A percentile compares a stretch with the other conserved stretches of the same genome.
Conservation (phyloP, 1,284 basidiomycete species). For the Phaffia rhodozyma region DNA sequence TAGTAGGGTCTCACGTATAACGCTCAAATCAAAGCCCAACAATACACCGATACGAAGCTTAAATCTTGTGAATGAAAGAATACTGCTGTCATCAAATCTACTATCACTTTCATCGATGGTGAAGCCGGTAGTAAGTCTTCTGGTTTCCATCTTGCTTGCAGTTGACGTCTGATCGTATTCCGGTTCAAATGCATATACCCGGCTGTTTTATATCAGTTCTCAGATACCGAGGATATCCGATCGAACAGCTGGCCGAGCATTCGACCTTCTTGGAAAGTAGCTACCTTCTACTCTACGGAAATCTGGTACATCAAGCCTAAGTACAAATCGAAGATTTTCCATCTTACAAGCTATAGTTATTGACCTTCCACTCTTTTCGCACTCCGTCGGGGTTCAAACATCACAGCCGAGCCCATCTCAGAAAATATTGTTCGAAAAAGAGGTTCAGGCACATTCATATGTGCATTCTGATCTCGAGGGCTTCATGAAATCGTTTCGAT, state of each 20-base stretch:
- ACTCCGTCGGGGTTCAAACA: no score
- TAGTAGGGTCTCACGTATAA: neutral
- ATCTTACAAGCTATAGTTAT: no score
- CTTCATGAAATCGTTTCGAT: slow-evolving; percentile 68
- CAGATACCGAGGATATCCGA: slow-evolving; percentile 77
- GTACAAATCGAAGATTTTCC: no score
- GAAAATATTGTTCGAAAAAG: slow-evolving; percentile 45
- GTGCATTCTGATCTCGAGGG: slow-evolving; percentile 65
- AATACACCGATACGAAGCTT: no score
- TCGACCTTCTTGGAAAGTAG: slow-evolving; percentile 68
- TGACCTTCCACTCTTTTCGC: no score
- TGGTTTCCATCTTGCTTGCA: neutral
- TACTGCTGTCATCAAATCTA: slow-evolving; percentile 66
- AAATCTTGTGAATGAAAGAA: slow-evolving; percentile 35
- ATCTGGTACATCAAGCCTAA: slow-evolving; percentile 35
- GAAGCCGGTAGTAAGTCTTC: slow-evolving; percentile 52
- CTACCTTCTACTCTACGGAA: slow-evolving; percentile 76
- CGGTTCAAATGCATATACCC: neutral
- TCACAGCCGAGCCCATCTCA: neutral
- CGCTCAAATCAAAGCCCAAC: no score
- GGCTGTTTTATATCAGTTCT: slow-evolving; percentile 51
- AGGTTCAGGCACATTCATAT: slow-evolving; percentile 64
- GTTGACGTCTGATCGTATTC: neutral
- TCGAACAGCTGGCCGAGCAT: slow-evolving; percentile 68
- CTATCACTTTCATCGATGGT: slow-evolving; percentile 80